These are phyloP conservation scores for Claviceps maximensis DNA, from an alignment of 2,329 filamentous ascomycete genomes.

Conservation along the genomic window DNA sequence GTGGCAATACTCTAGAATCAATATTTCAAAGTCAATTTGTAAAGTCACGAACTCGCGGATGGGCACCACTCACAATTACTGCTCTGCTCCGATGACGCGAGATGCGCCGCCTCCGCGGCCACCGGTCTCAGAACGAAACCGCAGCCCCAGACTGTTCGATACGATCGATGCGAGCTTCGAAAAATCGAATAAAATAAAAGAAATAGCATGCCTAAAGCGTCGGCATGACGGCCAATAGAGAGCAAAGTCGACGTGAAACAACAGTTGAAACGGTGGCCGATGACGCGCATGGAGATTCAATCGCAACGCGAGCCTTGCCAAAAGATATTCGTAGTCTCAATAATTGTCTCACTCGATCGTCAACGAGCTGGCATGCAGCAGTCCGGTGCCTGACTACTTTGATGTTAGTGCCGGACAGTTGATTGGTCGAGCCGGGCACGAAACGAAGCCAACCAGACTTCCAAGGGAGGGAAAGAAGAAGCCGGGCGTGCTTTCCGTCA, in stretches of 20 bases:
- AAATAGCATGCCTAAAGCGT: not conserved
- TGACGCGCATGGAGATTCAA: not conserved
- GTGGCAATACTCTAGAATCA: not conserved
- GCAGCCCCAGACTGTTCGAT: no score
- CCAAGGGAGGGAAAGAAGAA: not conserved
- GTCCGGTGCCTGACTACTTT: no score
- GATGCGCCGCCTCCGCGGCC: not conserved
- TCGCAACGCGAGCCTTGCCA: not conserved
- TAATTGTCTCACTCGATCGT: constrained; percentile 1
- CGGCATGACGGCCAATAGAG: not conserved
- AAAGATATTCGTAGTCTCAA: not conserved
- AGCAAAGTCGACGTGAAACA: not conserved
- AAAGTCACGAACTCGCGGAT: not conserved
- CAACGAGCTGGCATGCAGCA: not conserved
- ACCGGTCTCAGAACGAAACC: not conserved
- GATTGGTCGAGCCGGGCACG: not conserved
- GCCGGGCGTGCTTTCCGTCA: not conserved
- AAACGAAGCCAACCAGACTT: not conserved
- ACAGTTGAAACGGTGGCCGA: not conserved
- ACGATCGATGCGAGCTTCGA: not conserved
- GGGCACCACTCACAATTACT: not conserved
- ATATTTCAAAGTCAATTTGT: not conserved
- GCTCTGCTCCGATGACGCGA: not conserved
- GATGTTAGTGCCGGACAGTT: no score
- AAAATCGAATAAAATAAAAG: no score